Evolutionary conservation across 495 filamentous ascomycete genomes (phyloP).

Genomic region (Alectoria sarmentosa): DNA sequence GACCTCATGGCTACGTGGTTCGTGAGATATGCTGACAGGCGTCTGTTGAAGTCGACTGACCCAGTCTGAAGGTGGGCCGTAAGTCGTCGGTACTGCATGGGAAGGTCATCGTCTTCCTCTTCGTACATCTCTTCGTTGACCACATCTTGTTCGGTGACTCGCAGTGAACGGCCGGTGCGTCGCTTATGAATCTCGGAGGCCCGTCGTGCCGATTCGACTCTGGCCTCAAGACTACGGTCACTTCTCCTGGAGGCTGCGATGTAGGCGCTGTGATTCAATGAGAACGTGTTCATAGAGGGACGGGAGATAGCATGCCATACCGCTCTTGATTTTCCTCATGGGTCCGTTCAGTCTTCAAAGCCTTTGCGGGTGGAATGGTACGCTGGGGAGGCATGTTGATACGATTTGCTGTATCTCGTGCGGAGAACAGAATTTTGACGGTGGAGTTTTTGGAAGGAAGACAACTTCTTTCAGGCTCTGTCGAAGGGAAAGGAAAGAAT

Average conservation of each 20-base stretch:
- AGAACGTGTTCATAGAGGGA: slow-evolving; percentile 8
- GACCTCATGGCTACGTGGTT: slow-evolving; percentile 52
- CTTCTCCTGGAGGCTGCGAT: slow-evolving; percentile 90
- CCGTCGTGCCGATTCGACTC: slow-evolving; percentile 77
- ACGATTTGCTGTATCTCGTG: not conserved
- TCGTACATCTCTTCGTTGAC: slow-evolving; percentile 96
- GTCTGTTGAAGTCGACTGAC: slow-evolving; percentile 49
- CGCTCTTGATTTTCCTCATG: slow-evolving; percentile 91
- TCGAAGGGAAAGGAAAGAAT: not conserved
- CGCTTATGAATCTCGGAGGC: slow-evolving; percentile 88
- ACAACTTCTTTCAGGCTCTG: not conserved
- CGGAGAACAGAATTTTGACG: not conserved
- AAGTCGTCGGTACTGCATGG: slow-evolving; percentile 45
- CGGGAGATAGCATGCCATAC: slow-evolving; percentile 34
- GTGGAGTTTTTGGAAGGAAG: not conserved
- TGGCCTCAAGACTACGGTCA: slow-evolving; percentile 83
- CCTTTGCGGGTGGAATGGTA: slow-evolving; percentile 37
- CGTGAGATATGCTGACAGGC: slow-evolving; percentile 51
- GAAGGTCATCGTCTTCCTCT: slow-evolving; percentile 70
- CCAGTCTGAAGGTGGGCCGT: slow-evolving; percentile 48
- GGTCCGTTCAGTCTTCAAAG: slow-evolving; percentile 59
- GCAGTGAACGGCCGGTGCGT: slow-evolving; percentile 76
- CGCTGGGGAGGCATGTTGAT: slow-evolving; percentile 39
- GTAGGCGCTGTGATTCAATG: slow-evolving; percentile 58
- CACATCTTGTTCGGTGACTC: slow-evolving; percentile 83